Evolutionary conservation across 2,329 filamentous ascomycete species (phyloP).

Genomic region (Magnaporthales sp.): DNA sequence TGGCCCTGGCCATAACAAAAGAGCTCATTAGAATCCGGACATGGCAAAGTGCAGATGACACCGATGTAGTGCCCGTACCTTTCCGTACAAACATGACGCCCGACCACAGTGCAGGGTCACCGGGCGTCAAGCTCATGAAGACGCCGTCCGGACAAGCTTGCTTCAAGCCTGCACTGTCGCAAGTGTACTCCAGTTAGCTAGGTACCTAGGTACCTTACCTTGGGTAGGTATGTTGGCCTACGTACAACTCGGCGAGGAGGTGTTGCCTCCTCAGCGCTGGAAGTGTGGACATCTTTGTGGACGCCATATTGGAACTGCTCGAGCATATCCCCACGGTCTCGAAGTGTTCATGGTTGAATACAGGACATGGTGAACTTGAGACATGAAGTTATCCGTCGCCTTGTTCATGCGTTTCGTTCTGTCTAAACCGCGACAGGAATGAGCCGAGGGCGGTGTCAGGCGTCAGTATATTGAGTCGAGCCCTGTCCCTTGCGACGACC

Average conservation of each 20-base stretch:
- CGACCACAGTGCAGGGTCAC: conserved; percentile 74
- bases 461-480: neutral
- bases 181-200: conserved; percentile 15
- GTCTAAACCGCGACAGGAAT: neutral
- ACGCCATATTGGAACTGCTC: conserved; percentile 28
- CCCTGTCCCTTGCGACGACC: neutral
- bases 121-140: conserved; percentile 76
- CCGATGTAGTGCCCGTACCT: conserved; percentile 42
- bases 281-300: conserved; percentile 34
- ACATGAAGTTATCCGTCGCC: neutral
- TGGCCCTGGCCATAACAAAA: conserved; percentile 51
- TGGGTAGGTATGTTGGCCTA: conserved; percentile 9
- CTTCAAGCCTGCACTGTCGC: conserved; percentile 64
- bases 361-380: neutral
- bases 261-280: conserved; percentile 63
- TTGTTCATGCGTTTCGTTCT: conserved; percentile 1
- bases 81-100: conserved; percentile 87
- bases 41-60: neutral
- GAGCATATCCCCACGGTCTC: neutral
- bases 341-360: neutral
- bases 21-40: neutral
- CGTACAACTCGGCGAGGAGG: conserved; percentile 75
- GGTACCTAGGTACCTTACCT: neutral
- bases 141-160: conserved; percentile 77
- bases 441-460: conserved; percentile 2